phyloP scores from a whole-genome alignment of 805 yeast species.

The Starmerella kuoi region DNA sequence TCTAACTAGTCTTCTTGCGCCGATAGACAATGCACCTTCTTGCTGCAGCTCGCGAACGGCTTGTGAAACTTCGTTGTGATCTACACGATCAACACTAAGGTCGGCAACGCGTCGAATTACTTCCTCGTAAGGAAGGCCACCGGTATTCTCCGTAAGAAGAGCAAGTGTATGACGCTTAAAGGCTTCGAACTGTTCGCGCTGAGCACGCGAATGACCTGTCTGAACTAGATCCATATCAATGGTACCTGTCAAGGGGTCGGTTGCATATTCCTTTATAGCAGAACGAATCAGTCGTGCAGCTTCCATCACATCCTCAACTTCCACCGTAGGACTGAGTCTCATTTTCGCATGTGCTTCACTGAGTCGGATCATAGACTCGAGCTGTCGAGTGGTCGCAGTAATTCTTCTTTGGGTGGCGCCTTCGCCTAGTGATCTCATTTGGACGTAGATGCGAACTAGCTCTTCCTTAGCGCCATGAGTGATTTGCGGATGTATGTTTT shows the following conservation, averaged over 20 bases:
- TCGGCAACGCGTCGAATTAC: conserved; percentile 19
- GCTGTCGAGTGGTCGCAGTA: conserved; percentile 95
- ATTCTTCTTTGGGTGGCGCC: conserved; percentile 82
- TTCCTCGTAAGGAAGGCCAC: conserved; percentile 19
- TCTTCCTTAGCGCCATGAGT: conserved; percentile 72
- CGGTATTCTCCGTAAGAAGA: conserved; percentile 13
- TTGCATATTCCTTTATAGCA: conserved; percentile 95
- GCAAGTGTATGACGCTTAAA: conserved; percentile 18
- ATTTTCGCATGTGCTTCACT: conserved; percentile 96
- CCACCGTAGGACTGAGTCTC: conserved; percentile 65
- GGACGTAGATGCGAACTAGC: conserved; percentile 78
- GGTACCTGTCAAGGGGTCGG: conserved; percentile 92
- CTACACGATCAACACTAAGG: conserved; percentile 19
- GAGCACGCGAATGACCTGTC: conserved; percentile 86
- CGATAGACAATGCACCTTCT: conserved; percentile 19
- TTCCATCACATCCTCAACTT: conserved; percentile 72
- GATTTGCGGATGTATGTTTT: conserved; percentile 65
- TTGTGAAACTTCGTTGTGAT: conserved; percentile 11
- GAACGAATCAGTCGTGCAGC: conserved; percentile 86
- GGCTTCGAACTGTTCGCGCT: conserved; percentile 27
- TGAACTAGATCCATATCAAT: conserved; percentile 96
- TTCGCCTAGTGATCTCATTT: conserved; percentile 88
- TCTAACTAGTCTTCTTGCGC: conserved; percentile 16
- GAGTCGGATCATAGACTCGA: conserved; percentile 89
- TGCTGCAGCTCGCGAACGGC: conserved; percentile 19